Percentiles rank a stretch among this genome's conserved stretches.
Conservation (phyloP, 1,139 yeast species). For the Geotrichum citri-aurantii region DNA sequence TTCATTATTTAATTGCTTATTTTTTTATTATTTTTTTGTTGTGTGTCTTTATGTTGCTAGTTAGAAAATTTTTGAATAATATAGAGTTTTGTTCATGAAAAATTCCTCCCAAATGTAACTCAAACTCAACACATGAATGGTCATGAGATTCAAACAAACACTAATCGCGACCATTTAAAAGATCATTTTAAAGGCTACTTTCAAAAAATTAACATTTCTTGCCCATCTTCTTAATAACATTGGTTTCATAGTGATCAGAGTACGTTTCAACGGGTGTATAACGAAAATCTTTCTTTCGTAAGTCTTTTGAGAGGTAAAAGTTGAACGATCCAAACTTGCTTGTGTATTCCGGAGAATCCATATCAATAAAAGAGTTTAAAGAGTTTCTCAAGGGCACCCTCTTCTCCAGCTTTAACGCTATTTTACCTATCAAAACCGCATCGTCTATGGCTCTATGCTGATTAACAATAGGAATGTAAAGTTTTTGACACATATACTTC, state of each 20-base stretch:
- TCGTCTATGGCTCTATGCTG: conserved; percentile 14
- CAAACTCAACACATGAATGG: background rate
- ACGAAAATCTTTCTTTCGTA: conserved; percentile 9
- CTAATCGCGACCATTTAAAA: background rate
- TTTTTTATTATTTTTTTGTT: background rate
- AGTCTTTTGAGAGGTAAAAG: background rate
- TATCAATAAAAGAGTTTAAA: conserved; percentile 15
- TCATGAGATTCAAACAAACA: background rate
- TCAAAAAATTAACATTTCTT: too few relatives aligned
- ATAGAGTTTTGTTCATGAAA: background rate
- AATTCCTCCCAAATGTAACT: background rate
- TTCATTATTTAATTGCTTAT: background rate
- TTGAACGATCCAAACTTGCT: conserved; percentile 1
- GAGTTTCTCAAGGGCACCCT: background rate
- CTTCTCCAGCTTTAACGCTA: background rate
- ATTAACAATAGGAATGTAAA: conserved; percentile 3
- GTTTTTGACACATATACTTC: conserved; percentile 1
- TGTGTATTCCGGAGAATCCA: conserved; percentile 12
- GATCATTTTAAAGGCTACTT: too few relatives aligned
- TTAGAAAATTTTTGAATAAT: background rate
- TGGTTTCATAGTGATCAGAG: background rate
- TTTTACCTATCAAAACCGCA: conserved; percentile 10
- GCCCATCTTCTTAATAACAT: background rate
- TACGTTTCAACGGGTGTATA: conserved; percentile 13
- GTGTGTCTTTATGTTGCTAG: background rate